phyloP scores from a whole-genome alignment of 176 grass and related monocot genomes.

The Cenchrus fungigraminus region DNA sequence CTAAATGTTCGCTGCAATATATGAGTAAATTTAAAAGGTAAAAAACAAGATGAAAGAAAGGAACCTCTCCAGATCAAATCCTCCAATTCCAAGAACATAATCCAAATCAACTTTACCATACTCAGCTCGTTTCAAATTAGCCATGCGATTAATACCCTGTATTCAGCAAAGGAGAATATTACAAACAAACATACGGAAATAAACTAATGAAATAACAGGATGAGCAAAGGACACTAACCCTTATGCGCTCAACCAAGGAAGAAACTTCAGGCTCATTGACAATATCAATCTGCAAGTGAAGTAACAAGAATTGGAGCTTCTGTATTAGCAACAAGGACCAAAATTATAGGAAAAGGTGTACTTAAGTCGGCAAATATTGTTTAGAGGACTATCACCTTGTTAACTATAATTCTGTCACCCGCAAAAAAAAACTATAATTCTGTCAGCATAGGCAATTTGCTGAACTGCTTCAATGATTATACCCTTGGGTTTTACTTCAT shows the following conservation, averaged over 20 bases:
- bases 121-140: conserved; percentile 82
- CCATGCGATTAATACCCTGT: conserved; percentile 93
- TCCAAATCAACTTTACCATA: conserved; percentile 95
- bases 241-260: conserved; percentile 87
- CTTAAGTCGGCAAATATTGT: neutral
- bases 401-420: conserved; percentile 92
- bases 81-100: conserved; percentile 99
- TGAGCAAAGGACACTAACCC: conserved; percentile 41
- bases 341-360: conserved; percentile 8
- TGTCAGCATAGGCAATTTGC: conserved; percentile 83
- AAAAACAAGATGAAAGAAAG: conserved; percentile 33
- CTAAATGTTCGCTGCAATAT: neutral
- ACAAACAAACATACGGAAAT: conserved; percentile 20
- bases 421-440: too few species aligned
- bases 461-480: conserved; percentile 93
- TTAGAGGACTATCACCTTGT: conserved; percentile 65
- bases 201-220: neutral
- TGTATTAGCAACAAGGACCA: neutral
- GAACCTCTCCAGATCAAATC: conserved; percentile 97
- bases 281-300: conserved; percentile 83
- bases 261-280: conserved; percentile 77
- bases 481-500: conserved; percentile 94
- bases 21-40: neutral
- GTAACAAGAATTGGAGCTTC: conserved; percentile 32
- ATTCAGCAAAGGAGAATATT: conserved; percentile 43